Evolutionary conservation across 768 basidiomycete genomes (phyloP).

Genomic region (Tylopilus vinaceipallidus): DNA sequence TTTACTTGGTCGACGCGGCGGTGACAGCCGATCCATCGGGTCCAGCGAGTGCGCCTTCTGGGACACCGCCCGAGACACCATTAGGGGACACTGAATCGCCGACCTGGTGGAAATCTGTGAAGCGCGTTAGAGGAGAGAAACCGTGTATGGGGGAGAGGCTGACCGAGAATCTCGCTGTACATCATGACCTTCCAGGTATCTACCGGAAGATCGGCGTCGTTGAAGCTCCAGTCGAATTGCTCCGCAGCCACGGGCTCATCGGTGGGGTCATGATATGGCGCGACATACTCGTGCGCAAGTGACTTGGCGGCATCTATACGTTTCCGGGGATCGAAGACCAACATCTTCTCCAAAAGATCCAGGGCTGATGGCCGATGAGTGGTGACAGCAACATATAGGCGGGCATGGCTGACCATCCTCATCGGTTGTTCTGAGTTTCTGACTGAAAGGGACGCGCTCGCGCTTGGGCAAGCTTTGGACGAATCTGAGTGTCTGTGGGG

Average conservation of each 20-base stretch:
- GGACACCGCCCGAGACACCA: slow-evolving; percentile 34
- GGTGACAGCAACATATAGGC: background rate
- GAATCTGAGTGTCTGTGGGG: slow-evolving; percentile 85
- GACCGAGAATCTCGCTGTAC: slow-evolving; percentile 97
- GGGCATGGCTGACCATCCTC: slow-evolving; percentile 61
- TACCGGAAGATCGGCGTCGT: slow-evolving; percentile 96
- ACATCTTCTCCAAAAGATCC: slow-evolving; percentile 96
- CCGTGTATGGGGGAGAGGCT: slow-evolving; percentile 24
- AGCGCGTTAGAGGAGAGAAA: background rate
- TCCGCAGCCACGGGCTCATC: slow-evolving; percentile 94
- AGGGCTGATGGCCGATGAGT: slow-evolving; percentile 54
- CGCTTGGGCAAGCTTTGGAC: slow-evolving; percentile 98
- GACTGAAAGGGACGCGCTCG: slow-evolving; percentile 90
- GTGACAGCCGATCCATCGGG: slow-evolving; percentile 40
- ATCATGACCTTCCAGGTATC: slow-evolving; percentile 99
- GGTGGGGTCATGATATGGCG: slow-evolving; percentile 97
- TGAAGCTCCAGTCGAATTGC: slow-evolving; percentile 99
- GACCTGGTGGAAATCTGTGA: slow-evolving; percentile 80
- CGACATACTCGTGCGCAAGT: slow-evolving; percentile 90
- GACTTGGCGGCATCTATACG: slow-evolving; percentile 92
- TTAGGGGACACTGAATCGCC: slow-evolving; percentile 48
- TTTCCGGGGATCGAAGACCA: slow-evolving; percentile 97
- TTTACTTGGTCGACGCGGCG: slow-evolving; percentile 15
- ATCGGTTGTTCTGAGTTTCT: slow-evolving; percentile 88
- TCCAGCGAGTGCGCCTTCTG: slow-evolving; percentile 70